Conservation (phyloP, 2,329 filamentous ascomycete genomes). For the Aspergillus sp. region DNA sequence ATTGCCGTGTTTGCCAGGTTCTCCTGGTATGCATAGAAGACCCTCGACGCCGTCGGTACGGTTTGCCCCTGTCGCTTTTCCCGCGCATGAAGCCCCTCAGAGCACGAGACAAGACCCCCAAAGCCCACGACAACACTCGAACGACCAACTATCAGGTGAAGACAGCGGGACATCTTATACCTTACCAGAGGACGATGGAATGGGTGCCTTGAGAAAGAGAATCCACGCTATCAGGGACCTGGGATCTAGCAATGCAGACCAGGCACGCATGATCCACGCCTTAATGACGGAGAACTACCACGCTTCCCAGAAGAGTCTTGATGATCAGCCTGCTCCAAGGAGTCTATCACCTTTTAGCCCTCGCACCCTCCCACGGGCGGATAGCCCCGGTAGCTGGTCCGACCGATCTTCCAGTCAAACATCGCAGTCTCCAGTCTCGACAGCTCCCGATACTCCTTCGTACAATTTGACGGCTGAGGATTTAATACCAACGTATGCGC, state of each 20-base stretch:
- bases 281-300: conserved; percentile 70
- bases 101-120: not conserved
- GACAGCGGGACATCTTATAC: conserved; percentile 22
- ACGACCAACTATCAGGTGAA: conserved; percentile 16
- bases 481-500: conserved; percentile 67
- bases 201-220: conserved; percentile 64
- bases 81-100: conserved; percentile 4
- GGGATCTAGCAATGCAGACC: conserved; percentile 61
- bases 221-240: conserved; percentile 69
- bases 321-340: conserved; percentile 21
- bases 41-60: not conserved
- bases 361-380: conserved; percentile 28
- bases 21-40: not conserved
- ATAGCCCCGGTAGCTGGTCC: conserved; percentile 35
- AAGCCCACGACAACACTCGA: conserved; percentile 2
- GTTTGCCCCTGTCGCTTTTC: not conserved
- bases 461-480: conserved; percentile 56
- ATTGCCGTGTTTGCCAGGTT: not conserved
- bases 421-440: conserved; percentile 28
- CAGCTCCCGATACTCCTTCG: conserved; percentile 29
- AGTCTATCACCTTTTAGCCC: conserved; percentile 29
- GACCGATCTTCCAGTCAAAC: conserved; percentile 31
- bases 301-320: conserved; percentile 41
- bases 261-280: conserved; percentile 71
- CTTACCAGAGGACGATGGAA: conserved; percentile 78